Evolutionary conservation across 2,329 filamentous ascomycete genomes (phyloP).

Genomic region (Mycosphaerella sp.): DNA sequence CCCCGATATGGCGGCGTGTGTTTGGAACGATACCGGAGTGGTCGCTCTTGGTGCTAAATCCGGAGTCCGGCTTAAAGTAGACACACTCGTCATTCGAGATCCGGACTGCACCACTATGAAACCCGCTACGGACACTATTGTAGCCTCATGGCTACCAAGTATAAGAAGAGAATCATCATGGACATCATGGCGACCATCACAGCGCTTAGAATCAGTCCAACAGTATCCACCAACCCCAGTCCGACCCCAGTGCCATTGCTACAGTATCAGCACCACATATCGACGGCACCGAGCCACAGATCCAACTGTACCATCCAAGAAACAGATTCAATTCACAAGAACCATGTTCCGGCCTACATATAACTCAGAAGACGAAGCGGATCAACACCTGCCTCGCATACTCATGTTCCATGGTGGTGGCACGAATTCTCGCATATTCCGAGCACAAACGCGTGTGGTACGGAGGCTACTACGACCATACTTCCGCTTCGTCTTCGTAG

Average conservation of each 20-base stretch:
- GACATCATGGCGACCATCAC: background rate
- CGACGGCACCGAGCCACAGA: background rate
- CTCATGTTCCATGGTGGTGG: constrained; percentile 41
- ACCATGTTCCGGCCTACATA: constrained; percentile 4
- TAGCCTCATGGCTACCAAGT: background rate
- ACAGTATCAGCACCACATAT: background rate
- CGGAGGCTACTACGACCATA: constrained; percentile 29
- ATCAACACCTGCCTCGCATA: constrained; percentile 23
- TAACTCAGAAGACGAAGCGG: constrained; percentile 3
- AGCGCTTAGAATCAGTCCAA: background rate
- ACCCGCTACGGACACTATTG: background rate
- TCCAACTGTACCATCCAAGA: background rate
- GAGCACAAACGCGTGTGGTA: constrained; percentile 36
- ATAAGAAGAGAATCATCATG: background rate
- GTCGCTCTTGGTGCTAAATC: background rate
- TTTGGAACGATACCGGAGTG: constrained; percentile 2
- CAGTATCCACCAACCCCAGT: background rate
- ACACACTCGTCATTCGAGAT: background rate
- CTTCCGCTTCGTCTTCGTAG: constrained; percentile 37
- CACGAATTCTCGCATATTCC: constrained; percentile 37
- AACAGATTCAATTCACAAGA: background rate
- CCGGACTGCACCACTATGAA: background rate
- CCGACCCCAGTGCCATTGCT: background rate
- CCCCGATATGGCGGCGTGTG: constrained; percentile 4
- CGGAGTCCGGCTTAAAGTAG: constrained; percentile 1